Evolutionary conservation across 1,284 basidiomycete genomes (phyloP).

Genomic region (Leucoagaricus sp.): DNA sequence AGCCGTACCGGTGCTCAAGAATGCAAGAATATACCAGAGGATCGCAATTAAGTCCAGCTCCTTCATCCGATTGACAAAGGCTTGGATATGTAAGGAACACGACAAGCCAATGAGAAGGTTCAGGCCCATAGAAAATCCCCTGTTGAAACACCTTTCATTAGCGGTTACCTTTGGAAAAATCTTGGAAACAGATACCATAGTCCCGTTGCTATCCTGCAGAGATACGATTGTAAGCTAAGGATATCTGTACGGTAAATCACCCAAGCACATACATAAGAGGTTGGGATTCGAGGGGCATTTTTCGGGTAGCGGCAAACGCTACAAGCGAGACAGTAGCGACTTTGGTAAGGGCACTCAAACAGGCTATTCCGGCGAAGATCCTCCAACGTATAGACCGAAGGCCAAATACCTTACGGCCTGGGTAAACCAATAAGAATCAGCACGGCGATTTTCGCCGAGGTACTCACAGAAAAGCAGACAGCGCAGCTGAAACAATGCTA

Average conservation of each 20-base stretch:
- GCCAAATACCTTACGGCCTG: not conserved
- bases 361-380: not conserved
- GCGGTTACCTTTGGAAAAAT: not conserved
- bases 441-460: not conserved
- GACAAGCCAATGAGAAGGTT: not conserved
- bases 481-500: not conserved
- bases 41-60: not conserved
- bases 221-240: no score
- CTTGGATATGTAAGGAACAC: not conserved
- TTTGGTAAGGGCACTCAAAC: not conserved
- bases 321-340: not conserved
- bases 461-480: not conserved
- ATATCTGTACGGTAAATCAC: not conserved
- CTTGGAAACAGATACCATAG: not conserved
- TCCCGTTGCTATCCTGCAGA: not conserved
- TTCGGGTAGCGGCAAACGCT: not conserved
- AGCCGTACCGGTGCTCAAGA: not conserved
- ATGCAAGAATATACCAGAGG: not conserved
- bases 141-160: not conserved
- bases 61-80: not conserved
- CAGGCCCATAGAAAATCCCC: not conserved
- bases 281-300: not conserved
- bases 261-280: not conserved
- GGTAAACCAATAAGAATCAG: not conserved
- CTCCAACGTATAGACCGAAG: not conserved